phyloP scores from a whole-genome alignment of 1,284 basidiomycete species.

The Chondrostereum purpureum region DNA sequence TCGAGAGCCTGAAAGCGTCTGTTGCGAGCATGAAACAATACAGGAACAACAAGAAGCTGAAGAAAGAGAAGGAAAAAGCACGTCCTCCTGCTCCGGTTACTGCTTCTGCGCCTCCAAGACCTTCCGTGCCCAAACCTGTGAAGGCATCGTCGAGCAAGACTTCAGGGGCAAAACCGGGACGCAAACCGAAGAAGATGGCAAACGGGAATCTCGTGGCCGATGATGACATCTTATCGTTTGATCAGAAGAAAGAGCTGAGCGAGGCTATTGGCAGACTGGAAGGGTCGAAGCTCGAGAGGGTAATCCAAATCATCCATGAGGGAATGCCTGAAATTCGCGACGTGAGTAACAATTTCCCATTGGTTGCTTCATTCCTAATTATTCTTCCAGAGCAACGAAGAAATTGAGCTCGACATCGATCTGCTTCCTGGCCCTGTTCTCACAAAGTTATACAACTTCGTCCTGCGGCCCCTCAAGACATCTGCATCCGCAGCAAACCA shows the following conservation, averaged over 20 bases:
- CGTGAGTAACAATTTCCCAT: constrained; percentile 44
- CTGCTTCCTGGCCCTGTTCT: constrained; percentile 77
- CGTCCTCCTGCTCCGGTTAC: constrained; percentile 33
- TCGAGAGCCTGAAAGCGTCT: constrained; percentile 63
- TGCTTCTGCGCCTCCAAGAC: constrained; percentile 52
- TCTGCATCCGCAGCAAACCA: constrained; percentile 51
- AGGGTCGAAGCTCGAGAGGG: constrained; percentile 72
- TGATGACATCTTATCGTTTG: constrained; percentile 79
- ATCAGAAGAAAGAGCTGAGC: constrained; percentile 94
- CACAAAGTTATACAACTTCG: constrained; percentile 90
- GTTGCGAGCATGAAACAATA: constrained; percentile 54
- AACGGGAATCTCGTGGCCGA: constrained; percentile 28
- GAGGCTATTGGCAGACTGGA: constrained; percentile 84
- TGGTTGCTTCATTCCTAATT: constrained; percentile 13
- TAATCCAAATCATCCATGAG: constrained; percentile 89
- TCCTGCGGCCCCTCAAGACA: constrained; percentile 67
- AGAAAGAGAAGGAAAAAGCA: constrained; percentile 38
- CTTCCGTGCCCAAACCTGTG: constrained; percentile 37
- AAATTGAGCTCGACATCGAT: constrained; percentile 97
- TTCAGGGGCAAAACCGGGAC: constrained; percentile 23
- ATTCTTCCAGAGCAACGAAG: constrained; percentile 72
- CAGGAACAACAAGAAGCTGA: constrained; percentile 62
- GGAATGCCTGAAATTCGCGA: constrained; percentile 84
- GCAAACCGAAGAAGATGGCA: constrained; percentile 42
- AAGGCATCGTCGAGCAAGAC: constrained; percentile 38